phyloP scores from a whole-genome alignment of 2,329 filamentous ascomycete genomes.

The Sporothrix curviconia region DNA sequence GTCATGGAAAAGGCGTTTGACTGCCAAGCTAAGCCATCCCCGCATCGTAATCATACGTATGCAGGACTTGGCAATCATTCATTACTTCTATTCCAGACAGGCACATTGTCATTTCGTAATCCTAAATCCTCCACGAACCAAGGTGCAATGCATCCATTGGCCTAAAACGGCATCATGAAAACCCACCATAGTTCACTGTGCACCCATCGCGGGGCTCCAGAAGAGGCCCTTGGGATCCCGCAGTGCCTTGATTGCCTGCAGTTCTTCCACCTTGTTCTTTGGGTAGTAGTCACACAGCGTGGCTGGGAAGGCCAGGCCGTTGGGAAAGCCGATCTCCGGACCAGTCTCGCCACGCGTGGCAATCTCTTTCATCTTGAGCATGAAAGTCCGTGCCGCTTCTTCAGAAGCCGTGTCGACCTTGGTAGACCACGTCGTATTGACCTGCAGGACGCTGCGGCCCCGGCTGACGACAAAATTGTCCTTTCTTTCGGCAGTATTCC shows the following conservation, averaged over 20 bases:
- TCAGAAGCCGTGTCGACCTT: background rate
- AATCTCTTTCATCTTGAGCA: background rate
- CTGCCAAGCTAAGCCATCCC: no score
- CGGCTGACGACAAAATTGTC: slow-evolving; percentile 1
- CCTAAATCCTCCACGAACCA: no score
- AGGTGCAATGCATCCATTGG: no score
- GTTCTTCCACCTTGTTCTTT: background rate
- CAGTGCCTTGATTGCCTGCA: background rate
- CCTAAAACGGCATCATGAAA: no score
- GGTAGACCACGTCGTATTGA: background rate
- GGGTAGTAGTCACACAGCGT: slow-evolving; percentile 1
- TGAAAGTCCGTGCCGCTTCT: background rate
- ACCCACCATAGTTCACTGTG: no score
- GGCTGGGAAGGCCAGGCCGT: slow-evolving; percentile 4
- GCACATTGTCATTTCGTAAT: no score
- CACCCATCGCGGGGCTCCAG: slow-evolving; percentile 3
- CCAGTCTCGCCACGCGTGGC: background rate
- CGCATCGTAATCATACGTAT: no score
- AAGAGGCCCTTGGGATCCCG: slow-evolving; percentile 5
- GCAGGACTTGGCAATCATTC: no score
- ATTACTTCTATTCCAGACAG: no score
- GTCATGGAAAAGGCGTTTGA: no score
- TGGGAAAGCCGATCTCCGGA: background rate
- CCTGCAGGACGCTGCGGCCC: background rate
- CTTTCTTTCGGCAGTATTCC: background rate